These are phyloP conservation scores for Malassezia psittaci DNA, from an alignment of 1,284 basidiomycete species.

Conservation along the genomic window DNA sequence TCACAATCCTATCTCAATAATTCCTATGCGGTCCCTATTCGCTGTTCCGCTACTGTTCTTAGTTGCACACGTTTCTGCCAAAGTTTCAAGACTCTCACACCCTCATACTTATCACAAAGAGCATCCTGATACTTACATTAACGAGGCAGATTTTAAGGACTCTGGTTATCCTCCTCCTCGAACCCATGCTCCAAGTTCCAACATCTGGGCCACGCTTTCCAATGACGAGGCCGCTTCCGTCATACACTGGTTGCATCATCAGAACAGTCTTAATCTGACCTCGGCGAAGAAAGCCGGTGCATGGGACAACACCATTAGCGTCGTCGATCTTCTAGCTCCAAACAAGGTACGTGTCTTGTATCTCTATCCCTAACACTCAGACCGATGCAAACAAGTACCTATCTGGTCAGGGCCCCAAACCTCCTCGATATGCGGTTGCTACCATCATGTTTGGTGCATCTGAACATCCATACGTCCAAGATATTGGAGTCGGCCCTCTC, in stretches of 20 bases:
- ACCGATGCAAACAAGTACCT: background rate
- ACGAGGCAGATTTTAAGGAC: background rate
- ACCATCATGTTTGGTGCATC: slow-evolving; percentile 35
- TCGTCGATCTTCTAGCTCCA: background rate
- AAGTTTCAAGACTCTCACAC: background rate
- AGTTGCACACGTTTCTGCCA: background rate
- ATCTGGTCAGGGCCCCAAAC: slow-evolving; percentile 16
- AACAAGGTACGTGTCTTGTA: background rate
- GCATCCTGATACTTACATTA: background rate
- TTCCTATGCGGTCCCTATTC: too few species aligned
- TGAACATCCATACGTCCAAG: slow-evolving; percentile 28
- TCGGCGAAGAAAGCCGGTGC: background rate
- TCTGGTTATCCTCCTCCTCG: background rate
- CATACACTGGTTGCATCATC: background rate
- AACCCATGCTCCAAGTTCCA: background rate
- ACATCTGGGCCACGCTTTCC: background rate
- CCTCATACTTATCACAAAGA: background rate
- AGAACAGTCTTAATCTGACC: background rate
- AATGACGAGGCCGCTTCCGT: background rate
- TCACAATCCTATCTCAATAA: too few species aligned
- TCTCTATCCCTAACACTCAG: background rate
- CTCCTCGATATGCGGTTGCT: slow-evolving; percentile 34
- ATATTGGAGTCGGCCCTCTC: slow-evolving; percentile 46
- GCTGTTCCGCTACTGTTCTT: too few species aligned
- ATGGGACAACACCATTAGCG: background rate